Evolutionary conservation across 1,284 basidiomycete species (phyloP), one percentile per base, ranked within the genome.

Genomic region (Papiliotrema terrestris): DNA sequence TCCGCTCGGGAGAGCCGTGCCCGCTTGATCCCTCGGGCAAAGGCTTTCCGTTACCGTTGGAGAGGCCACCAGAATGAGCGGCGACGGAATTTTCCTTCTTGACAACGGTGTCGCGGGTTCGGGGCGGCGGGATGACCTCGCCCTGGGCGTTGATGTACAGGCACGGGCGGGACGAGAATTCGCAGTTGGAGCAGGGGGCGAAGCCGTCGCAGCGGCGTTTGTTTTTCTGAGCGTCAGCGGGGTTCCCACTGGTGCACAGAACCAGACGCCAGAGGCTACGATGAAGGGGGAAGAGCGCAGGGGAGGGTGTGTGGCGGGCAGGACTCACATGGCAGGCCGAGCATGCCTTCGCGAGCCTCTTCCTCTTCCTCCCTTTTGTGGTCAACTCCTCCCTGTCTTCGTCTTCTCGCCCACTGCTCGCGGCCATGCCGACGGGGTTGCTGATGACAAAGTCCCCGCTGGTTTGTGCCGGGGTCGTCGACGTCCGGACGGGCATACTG

Each of bases 131-230:
- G 22, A 77, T 76, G 19, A 68, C 63, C 45, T 77, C 71, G 25
- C 75, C 75, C 49, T 71, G 68, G 4, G 74, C 66, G 57, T 78
- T 77, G 61, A 76, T 55, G 54, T 80, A 80, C 38, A 75, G 64
- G 58, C 79, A 80, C 2, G 72, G 64, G 39, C 76, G 60, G 14
- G 75, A 76, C 8, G 77, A 78, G 57, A 80, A 80, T 63, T 80
- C 79, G 67, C 79, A 80, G 63, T 80, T 80, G 46, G 75, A 77
- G 61, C 79, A 80, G 1, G 79, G 79, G 0, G 78, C 75, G 46
- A 79, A 79, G 19, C 79, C 79, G 58, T 80, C 79, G 52, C 79
- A 80, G 14, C 79, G 68, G 47, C 79, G 67, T 66, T 80, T 80
- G 61, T 79, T 79, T 67, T 80, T 77, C 69, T 74, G 50, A 22